These are phyloP conservation scores for Phytophthora tentaculata DNA, from an alignment of 352 stramenopile species.

Conservation along the genomic window DNA sequence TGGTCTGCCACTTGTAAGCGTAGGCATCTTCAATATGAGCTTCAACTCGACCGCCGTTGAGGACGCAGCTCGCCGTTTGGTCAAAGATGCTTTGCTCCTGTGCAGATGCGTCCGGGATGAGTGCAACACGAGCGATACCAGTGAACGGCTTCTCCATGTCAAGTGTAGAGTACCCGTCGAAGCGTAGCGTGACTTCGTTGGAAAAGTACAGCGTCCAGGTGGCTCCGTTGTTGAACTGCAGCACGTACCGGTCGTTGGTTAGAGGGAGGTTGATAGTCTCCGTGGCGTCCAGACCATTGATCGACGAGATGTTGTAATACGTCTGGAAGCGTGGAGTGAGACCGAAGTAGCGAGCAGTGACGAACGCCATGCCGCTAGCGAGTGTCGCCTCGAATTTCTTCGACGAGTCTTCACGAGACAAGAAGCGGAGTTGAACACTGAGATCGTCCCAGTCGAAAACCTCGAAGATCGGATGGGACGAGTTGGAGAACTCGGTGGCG, in stretches of 20 bases:
- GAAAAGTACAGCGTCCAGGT: slow-evolving; percentile 70
- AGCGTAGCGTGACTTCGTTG: slow-evolving; percentile 37
- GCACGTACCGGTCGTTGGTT: slow-evolving; percentile 51
- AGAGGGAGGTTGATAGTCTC: slow-evolving; percentile 38
- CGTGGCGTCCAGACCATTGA: slow-evolving; percentile 50
- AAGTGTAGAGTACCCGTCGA: slow-evolving; percentile 46
- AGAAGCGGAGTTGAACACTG: slow-evolving; percentile 57
- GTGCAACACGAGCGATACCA: slow-evolving; percentile 39
- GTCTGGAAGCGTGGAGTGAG: slow-evolving; percentile 55
- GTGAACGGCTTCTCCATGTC: slow-evolving; percentile 40
- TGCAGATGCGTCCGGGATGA: slow-evolving; percentile 44
- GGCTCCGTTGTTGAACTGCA: slow-evolving; percentile 56
- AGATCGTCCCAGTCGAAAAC: slow-evolving; percentile 63
- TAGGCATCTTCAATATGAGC: slow-evolving; percentile 54
- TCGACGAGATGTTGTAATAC: slow-evolving; percentile 48
- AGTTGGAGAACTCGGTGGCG: slow-evolving; percentile 53
- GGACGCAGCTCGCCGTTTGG: slow-evolving; percentile 43
- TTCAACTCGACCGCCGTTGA: slow-evolving; percentile 54
- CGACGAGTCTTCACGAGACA: slow-evolving; percentile 23
- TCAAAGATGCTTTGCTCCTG: slow-evolving; percentile 49
- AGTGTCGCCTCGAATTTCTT: slow-evolving; percentile 57
- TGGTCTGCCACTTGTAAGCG: slow-evolving; percentile 65
- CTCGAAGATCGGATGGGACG: slow-evolving; percentile 36
- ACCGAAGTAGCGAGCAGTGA: slow-evolving; percentile 54
- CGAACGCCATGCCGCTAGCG: slow-evolving; percentile 71